These are phyloP conservation scores for Plectranthus barbatus DNA, from an alignment of 257 asterid species.

Conservation along the genomic window DNA sequence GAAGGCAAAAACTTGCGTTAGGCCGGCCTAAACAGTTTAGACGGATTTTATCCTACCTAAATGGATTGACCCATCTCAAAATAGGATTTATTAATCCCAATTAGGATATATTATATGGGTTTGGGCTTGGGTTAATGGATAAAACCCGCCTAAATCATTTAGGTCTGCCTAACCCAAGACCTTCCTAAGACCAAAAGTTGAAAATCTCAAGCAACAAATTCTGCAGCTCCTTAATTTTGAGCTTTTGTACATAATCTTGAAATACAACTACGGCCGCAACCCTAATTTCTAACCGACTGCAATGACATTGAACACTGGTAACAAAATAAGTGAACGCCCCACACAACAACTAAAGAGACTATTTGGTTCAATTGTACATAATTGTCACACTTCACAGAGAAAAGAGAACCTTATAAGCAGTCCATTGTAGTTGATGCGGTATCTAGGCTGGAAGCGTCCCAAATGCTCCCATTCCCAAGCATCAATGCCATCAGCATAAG, in stretches of 20 bases:
- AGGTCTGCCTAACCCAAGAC: no score
- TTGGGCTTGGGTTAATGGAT: no score
- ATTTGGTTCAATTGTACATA: no score
- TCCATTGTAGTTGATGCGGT: conserved; percentile 18
- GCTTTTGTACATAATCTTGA: conserved; percentile 10
- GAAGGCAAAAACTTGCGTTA: no score
- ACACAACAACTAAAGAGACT: no score
- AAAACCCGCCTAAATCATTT: no score
- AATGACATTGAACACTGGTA: not conserved
- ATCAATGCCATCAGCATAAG: conserved; percentile 69
- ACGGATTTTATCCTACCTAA: no score
- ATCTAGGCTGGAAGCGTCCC: conserved; percentile 13
- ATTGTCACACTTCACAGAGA: conserved; percentile 28
- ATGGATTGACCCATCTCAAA: no score
- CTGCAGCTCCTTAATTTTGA: no score
- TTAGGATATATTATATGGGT: no score
- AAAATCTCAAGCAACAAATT: not conserved
- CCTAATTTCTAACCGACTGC: not conserved
- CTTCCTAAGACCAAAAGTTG: not conserved
- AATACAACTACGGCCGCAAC: not conserved
- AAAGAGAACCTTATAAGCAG: conserved; percentile 22
- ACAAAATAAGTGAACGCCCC: not conserved
- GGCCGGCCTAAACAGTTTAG: no score
- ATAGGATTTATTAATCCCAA: no score
- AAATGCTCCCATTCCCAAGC: conserved; percentile 50